Evolutionary conservation across 108 stramenopile species (phyloP), one percentile per base, ranked within the genome.

Genomic region (Pseudonitzschia multistriata): DNA sequence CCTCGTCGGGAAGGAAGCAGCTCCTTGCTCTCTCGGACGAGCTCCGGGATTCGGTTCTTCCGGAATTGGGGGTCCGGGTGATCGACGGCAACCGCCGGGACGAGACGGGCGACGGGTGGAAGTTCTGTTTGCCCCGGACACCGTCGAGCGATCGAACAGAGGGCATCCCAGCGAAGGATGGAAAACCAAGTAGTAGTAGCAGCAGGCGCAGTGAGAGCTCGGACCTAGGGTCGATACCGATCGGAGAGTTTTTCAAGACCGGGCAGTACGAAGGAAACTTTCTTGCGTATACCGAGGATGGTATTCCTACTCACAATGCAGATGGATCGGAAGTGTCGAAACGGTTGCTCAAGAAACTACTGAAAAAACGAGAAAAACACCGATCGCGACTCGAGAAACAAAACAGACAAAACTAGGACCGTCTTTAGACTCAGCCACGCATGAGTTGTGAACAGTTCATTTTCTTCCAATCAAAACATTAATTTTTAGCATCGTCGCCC

Each of bases 11-110:
- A 19, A 62, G 68, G 65, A 83, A 81, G 30, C 62, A 83, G 48
- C 72, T 91, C 29, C 70, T 94, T 13, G 27, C 62, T 11, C 35
- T 81, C 31, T 94, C 90, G 48, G 93, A 94, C 59, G 78, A 90
- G 48, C 45, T 88, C 39, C 83, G 93, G 6, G 89, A 91, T 74
- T 52, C 57, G 13, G 60, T 63, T 6, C 66, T 91, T 11, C 87
- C 87, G 19, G 47, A 73, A 25, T 54, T 89, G 5, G 93, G 93
- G 5, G 70, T 94, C 6, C 73, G 89, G 63, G 59, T 94, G 27
- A 31, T 81, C n/a, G 91, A 92, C 62, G 49, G 48, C 40, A 29
- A 13, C 42, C 13, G 45, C 37, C n/a, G 62, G 27, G 22, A 24
- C n/a, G 19, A 39, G 39, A 11, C 39, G 35, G 8, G 50, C 10